Percentiles rank a stretch among this genome's conserved stretches.
phyloP scores from a whole-genome alignment of 176 grass and related monocot species.

The Secale cereale region DNA sequence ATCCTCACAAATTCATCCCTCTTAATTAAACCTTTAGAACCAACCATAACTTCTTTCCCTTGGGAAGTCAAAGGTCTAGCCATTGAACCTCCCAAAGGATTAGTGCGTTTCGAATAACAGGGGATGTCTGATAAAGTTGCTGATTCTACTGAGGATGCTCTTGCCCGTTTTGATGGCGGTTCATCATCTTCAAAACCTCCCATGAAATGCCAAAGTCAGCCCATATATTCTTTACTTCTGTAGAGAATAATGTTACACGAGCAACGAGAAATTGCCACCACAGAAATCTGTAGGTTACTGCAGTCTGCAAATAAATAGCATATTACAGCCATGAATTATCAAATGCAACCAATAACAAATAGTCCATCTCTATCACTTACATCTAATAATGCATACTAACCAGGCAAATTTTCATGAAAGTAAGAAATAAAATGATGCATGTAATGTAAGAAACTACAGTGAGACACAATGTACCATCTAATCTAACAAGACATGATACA shows the following conservation, averaged over 20 bases:
- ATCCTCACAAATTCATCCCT: slow-evolving; percentile 92
- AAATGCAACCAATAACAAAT: slow-evolving; percentile 4
- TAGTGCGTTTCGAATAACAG: slow-evolving; percentile 36
- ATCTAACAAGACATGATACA: background rate
- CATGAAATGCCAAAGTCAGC: slow-evolving; percentile 92
- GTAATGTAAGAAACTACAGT: background rate
- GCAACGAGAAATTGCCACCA: background rate
- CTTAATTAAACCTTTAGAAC: slow-evolving; percentile 84
- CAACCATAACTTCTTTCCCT: slow-evolving; percentile 72
- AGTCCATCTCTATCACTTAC: background rate
- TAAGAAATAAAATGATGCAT: background rate
- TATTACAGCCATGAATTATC: background rate
- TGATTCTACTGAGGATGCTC: slow-evolving; percentile 70
- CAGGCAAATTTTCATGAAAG: slow-evolving; percentile 1
- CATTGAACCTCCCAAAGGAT: slow-evolving; percentile 95
- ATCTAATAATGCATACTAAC: background rate
- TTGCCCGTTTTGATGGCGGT: slow-evolving; percentile 78
- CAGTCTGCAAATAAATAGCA: slow-evolving; percentile 33
- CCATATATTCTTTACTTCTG: slow-evolving; percentile 55
- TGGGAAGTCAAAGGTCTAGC: slow-evolving; percentile 79
- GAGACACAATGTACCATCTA: background rate
- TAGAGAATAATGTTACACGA: slow-evolving; percentile 17
- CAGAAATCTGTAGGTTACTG: slow-evolving; percentile 24
- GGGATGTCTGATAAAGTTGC: slow-evolving; percentile 41
- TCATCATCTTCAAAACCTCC: slow-evolving; percentile 92